A percentile compares a stretch with the other conserved stretches of the same genome.
phyloP scores from a whole-genome alignment of 2,329 filamentous ascomycete species.

The Curvularia hawaiiensis region DNA sequence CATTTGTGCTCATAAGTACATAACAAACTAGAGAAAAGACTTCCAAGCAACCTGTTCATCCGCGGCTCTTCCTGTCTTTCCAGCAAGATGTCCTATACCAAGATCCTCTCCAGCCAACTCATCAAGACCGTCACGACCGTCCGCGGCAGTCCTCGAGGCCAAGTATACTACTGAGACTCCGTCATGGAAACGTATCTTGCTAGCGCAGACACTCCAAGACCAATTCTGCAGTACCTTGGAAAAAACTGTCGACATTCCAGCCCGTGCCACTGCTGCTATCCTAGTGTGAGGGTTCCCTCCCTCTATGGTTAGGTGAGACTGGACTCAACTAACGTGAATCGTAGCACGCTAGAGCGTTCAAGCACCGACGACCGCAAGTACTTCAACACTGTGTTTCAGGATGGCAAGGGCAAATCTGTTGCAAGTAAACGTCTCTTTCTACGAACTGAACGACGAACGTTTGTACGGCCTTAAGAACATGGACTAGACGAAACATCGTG shows the following conservation, averaged over 20 bases:
- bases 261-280: not conserved
- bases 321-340: not conserved
- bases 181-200: not conserved
- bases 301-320: not conserved
- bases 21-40: no score
- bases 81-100: not conserved
- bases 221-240: not conserved
- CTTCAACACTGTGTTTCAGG: not conserved
- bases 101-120: not conserved
- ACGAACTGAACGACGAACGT: no score
- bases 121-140: not conserved
- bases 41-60: no score
- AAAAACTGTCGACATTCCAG: not conserved
- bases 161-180: not conserved
- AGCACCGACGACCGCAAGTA: not conserved
- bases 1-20: no score
- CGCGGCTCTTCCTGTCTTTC: not conserved
- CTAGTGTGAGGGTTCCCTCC: not conserved
- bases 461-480: no score
- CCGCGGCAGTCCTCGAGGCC: not conserved
- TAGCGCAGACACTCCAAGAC: not conserved
- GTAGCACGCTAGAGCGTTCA: not conserved
- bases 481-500: no score
- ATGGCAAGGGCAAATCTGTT: not conserved
- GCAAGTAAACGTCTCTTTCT: not conserved